These are phyloP conservation scores for Crithidia acanthocephali DNA, from an alignment of 208 protist species.

Conservation along the genomic window DNA sequence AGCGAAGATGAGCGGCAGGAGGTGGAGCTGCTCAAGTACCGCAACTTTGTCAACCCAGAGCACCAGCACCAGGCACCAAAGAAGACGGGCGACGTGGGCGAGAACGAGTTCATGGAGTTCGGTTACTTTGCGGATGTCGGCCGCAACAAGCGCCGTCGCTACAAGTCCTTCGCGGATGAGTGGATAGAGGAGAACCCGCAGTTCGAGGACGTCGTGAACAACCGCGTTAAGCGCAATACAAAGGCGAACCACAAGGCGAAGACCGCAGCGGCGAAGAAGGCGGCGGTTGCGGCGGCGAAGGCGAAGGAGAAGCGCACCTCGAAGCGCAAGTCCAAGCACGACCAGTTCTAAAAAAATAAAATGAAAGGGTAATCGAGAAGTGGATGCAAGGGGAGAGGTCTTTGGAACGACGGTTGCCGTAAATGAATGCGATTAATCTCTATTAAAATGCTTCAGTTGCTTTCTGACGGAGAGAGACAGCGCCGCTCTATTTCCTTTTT, in stretches of 20 bases:
- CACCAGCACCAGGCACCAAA: constrained; percentile 83
- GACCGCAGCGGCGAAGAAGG: constrained; percentile 57
- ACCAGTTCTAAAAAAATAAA: constrained; percentile 22
- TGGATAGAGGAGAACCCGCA: constrained; percentile 89
- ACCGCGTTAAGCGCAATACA: constrained; percentile 80
- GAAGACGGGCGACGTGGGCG: constrained; percentile 42
- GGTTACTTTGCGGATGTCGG: constrained; percentile 82
- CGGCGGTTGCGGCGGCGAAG: constrained; percentile 46
- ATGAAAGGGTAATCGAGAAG: background rate
- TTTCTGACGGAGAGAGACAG: too few species aligned
- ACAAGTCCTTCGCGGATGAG: constrained; percentile 90
- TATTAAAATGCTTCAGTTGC: too few species aligned
- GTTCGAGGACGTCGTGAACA: constrained; percentile 67
- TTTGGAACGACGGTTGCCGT: too few species aligned
- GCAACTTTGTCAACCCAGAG: constrained; percentile 87
- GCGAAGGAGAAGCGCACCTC: constrained; percentile 58
- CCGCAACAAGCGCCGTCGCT: constrained; percentile 73
- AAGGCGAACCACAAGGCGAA: constrained; percentile 82
- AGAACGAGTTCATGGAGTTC: constrained; percentile 87
- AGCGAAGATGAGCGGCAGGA: constrained; percentile 68
- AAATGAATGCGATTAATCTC: too few species aligned
- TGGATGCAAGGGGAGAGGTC: too few species aligned
- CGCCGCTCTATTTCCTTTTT: too few species aligned
- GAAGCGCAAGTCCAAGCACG: constrained; percentile 58
- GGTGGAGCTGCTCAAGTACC: constrained; percentile 87